These are phyloP conservation scores for Tieghemiomyces parasiticus DNA, from an alignment of 192 early-diverging fungal species.

Conservation along the genomic window DNA sequence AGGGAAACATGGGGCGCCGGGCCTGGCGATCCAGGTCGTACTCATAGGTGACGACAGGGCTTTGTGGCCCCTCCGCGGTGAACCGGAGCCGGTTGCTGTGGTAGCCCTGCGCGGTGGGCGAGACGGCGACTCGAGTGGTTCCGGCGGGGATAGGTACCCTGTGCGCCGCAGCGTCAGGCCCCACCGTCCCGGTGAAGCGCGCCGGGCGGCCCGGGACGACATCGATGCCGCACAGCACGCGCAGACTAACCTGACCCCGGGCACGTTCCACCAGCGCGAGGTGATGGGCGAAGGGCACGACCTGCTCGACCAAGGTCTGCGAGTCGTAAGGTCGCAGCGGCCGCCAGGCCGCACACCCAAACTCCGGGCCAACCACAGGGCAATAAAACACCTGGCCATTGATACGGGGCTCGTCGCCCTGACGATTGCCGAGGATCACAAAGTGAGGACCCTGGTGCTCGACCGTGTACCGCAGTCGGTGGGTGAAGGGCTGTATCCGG, in stretches of 20 bases:
- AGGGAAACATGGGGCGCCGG: background rate
- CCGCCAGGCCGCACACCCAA: background rate
- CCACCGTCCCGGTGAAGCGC: too few relatives aligned
- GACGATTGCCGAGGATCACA: constrained; percentile 4
- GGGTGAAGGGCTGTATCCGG: constrained; percentile 7
- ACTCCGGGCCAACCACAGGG: background rate
- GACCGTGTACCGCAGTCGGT: constrained; percentile 1
- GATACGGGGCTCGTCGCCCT: background rate
- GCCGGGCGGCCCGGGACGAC: background rate
- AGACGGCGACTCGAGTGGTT: background rate
- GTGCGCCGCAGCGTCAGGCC: too few relatives aligned
- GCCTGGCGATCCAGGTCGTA: constrained; percentile 1
- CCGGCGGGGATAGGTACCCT: too few relatives aligned
- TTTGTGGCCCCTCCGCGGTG: background rate
- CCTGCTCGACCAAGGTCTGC: background rate
- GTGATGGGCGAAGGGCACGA: constrained; percentile 9
- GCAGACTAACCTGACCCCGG: background rate
- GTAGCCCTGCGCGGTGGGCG: background rate
- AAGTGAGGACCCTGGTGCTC: constrained; percentile 3
- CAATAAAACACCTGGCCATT: constrained; percentile 9
- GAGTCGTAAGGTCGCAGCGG: constrained; percentile 1
- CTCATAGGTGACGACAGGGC: constrained; percentile 1
- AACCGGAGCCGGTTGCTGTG: constrained; percentile 1
- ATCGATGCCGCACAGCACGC: background rate
- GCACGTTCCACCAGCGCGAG: background rate